Evolutionary conservation across 148 eudicot species (phyloP).

Genomic region (Chenopodium berlandieri): DNA sequence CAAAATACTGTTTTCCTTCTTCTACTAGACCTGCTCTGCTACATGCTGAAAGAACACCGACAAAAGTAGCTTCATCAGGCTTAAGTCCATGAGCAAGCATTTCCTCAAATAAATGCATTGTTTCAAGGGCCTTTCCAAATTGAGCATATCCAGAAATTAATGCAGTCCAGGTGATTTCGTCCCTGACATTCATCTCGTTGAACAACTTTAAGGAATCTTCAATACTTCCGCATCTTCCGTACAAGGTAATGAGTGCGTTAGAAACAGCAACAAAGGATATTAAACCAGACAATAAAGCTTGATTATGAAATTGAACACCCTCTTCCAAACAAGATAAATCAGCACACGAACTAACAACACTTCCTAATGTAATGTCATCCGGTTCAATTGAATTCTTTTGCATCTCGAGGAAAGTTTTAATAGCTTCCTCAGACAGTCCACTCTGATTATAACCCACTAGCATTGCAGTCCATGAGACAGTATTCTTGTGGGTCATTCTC

Average conservation of each 20-base stretch:
- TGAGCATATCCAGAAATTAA: constrained; percentile 74
- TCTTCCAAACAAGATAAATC: constrained; percentile 81
- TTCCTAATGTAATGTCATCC: constrained; percentile 74
- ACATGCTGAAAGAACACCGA: constrained; percentile 88
- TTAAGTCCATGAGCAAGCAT: constrained; percentile 68
- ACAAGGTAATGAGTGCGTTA: constrained; percentile 84
- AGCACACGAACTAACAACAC: constrained; percentile 85
- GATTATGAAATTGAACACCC: constrained; percentile 83
- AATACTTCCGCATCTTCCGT: constrained; percentile 86
- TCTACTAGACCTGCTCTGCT: constrained; percentile 93
- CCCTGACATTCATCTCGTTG: constrained; percentile 59
- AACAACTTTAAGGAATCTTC: constrained; percentile 71
- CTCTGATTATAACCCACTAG: constrained; percentile 83
- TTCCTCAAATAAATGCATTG: constrained; percentile 66
- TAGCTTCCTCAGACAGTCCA: constrained; percentile 73
- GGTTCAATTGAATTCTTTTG: constrained; percentile 54
- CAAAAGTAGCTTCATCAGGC: constrained; percentile 82
- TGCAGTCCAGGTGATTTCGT: constrained; percentile 88
- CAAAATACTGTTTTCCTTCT: constrained; percentile 65
- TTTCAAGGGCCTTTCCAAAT: constrained; percentile 82
- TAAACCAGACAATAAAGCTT: constrained; percentile 68
- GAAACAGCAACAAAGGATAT: constrained; percentile 65
- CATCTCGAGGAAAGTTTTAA: constrained; percentile 52
- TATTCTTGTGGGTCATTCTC: constrained; percentile 59
- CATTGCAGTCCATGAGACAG: constrained; percentile 88